Evolutionary conservation across 305 asterid species (phyloP).

Genomic region (Rubia occidens): DNA sequence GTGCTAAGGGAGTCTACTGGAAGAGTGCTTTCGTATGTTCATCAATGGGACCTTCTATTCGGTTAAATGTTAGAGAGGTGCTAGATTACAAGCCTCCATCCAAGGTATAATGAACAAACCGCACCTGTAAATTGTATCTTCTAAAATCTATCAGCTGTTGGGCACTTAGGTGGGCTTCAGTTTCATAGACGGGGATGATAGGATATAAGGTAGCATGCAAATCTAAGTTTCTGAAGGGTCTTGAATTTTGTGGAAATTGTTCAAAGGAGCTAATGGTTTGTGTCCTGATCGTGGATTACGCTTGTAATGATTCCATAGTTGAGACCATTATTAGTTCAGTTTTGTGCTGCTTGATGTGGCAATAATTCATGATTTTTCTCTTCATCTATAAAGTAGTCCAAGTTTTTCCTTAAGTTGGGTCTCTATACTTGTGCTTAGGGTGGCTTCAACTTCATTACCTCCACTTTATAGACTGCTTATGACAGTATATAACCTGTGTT

Average conservation of each 20-base stretch:
- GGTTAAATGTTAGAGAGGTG: conserved; percentile 71
- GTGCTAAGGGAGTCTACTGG: conserved; percentile 94
- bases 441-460: too few species aligned
- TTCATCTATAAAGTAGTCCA: neutral
- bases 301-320: conserved; percentile 1
- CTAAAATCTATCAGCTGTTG: conserved; percentile 18
- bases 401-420: neutral
- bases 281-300: neutral
- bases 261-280: conserved; percentile 4
- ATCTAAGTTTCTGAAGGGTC: neutral
- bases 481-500: too few species aligned
- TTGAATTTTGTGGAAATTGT: conserved; percentile 2
- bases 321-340: neutral
- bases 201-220: conserved; percentile 20
- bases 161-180: conserved; percentile 13
- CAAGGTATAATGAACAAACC: conserved; percentile 22
- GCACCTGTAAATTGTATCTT: conserved; percentile 38
- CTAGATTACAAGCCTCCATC: conserved; percentile 68
- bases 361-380: neutral
- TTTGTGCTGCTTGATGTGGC: neutral
- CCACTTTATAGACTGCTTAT: too few species aligned
- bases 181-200: conserved; percentile 23
- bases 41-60: conserved; percentile 94
- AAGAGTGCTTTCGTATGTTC: conserved; percentile 87
- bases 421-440: too few species aligned